These are phyloP conservation scores for Tuber magnatum DNA, from an alignment of 495 filamentous ascomycete species.

Conservation along the genomic window DNA sequence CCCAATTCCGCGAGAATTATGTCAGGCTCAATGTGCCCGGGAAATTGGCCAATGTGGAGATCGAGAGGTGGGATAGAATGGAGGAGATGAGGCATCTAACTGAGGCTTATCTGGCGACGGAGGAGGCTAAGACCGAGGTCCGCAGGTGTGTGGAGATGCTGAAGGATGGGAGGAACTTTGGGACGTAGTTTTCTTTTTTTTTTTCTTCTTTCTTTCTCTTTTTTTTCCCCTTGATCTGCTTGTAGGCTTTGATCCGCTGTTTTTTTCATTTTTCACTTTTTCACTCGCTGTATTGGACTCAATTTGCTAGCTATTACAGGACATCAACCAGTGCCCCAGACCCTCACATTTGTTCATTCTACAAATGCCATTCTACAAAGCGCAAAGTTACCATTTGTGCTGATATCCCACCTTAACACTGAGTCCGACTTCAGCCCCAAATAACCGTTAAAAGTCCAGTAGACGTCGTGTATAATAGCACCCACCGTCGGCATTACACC, in stretches of 20 bases:
- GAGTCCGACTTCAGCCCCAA: not conserved
- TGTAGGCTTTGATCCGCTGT: too few relatives aligned
- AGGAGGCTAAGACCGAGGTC: constrained; percentile 5
- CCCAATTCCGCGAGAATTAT: constrained; percentile 26
- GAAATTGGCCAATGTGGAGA: constrained; percentile 24
- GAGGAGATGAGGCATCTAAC: constrained; percentile 23
- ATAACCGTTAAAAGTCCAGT: not conserved
- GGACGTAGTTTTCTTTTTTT: not conserved
- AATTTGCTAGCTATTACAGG: not conserved
- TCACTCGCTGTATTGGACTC: not conserved
- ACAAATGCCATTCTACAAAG: not conserved
- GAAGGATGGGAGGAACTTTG: not conserved
- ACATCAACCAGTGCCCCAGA: not conserved
- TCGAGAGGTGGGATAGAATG: constrained; percentile 29
- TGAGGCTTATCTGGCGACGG: constrained; percentile 12
- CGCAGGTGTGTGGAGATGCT: constrained; percentile 24
- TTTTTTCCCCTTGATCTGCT: too few relatives aligned
- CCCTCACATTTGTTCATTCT: not conserved
- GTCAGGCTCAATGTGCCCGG: constrained; percentile 31
- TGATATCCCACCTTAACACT: not conserved
- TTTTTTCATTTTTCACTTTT: not conserved
- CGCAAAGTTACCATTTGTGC: not conserved
- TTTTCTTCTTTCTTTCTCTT: not conserved
- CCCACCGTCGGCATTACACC: too few relatives aligned
- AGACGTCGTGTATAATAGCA: not conserved